phyloP scores from a whole-genome alignment of 192 early-diverging fungal species.

The Coemansia sp. region DNA sequence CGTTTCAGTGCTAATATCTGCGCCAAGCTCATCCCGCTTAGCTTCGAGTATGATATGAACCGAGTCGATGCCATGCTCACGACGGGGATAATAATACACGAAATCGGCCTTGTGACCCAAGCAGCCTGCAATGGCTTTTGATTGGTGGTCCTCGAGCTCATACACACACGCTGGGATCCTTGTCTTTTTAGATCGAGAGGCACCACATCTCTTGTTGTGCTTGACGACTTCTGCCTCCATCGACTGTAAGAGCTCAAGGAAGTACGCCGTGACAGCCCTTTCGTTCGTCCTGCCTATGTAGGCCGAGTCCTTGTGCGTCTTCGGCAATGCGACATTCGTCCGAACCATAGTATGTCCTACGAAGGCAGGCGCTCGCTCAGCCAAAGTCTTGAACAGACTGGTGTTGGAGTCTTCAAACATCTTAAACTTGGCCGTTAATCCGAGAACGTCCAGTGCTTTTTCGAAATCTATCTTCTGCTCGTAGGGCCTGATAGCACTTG shows the following conservation, averaged over 20 bases:
- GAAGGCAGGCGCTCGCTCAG: not conserved
- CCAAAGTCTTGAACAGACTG: not conserved
- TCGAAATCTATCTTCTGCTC: not conserved
- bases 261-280: not conserved
- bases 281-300: not conserved
- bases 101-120: not conserved
- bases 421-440: not conserved
- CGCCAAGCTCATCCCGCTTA: not conserved
- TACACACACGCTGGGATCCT: not conserved
- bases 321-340: no score
- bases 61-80: not conserved
- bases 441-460: not conserved
- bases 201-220: not conserved
- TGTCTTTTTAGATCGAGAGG: no score
- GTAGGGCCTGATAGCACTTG: not conserved
- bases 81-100: not conserved
- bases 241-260: not conserved
- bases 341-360: not conserved
- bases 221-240: not conserved
- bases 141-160: not conserved
- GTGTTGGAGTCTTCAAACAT: not conserved
- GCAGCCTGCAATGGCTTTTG: not conserved
- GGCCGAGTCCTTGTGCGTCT: not conserved
- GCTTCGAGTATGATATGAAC: not conserved
- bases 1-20: not conserved